Base-by-base conservation (phyloP, 768 basidiomycete species). In the Paxillus ammoniavirescens region DNA sequence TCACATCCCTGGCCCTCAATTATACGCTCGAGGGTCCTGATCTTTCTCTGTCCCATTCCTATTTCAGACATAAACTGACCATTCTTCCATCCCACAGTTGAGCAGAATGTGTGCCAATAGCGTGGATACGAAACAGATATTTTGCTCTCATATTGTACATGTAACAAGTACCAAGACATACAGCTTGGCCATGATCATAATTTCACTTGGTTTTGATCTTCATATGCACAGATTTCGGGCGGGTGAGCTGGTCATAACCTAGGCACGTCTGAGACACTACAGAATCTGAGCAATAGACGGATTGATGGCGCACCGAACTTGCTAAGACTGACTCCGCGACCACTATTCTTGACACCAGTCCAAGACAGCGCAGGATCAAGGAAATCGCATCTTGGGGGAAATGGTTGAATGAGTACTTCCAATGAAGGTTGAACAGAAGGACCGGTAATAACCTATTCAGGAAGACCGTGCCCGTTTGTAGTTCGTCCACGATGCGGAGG, bases 331-430 rank as follows among this genome's bases (percentile, higher is more conserved):
- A 98, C 76, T 1, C 96, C 97, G 28, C 94, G 77, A 23, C 97
- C 97, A 50, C 89, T 93, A 62, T 97, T 75, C 76, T 98, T 98
- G 44, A 92, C 87, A 2, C 96, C 97, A 3, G 87, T 91, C 97
- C 97, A 99, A 0, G 91, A 81, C 2, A 98, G 75, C 5, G 94
- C 93, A 2, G 97, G 96, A 64, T 99, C 97, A 21, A 97, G 78
- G 64, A 77, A 87, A 70, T 99, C 96, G 61, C 90, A 91, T 41
- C 89, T 89, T 57, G 2, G 23, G 30, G 44, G 21, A 17, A 57
- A 17, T 21, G 52, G 14, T 15, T 35, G 26, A 14, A 15, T 21
- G 17, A 47, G 14, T 14, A 6, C 17, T 14, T 18, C 21, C 23
- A 15, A 8, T n/a, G 15, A 8, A 4, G 1, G 46, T 17, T 18